phyloP scores from a whole-genome alignment of 345 rosid species.

The Syzygium grande region DNA sequence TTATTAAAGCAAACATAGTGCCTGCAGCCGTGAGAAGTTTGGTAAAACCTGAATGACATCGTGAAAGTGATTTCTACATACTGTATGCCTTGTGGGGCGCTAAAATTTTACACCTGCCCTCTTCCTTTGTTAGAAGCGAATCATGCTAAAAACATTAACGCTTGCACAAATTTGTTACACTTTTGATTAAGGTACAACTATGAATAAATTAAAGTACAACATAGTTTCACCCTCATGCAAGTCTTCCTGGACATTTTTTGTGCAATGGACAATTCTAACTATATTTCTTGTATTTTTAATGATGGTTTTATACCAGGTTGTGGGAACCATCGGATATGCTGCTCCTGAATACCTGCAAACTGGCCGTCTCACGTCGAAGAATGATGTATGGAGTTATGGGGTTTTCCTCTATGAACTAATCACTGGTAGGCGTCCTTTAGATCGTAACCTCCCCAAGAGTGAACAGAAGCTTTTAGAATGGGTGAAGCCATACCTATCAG shows the following conservation, averaged over 20 bases:
- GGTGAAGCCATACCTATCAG: conserved; percentile 68
- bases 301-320: conserved; percentile 41
- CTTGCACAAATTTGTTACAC: neutral
- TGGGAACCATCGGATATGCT: conserved; percentile 92
- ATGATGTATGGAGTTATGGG: conserved; percentile 88
- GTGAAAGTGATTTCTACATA: neutral
- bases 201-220: neutral
- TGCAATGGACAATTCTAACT: neutral
- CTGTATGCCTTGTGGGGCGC: neutral
- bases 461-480: conserved; percentile 89
- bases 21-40: neutral
- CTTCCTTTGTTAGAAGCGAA: neutral
- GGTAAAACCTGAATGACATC: neutral
- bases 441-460: conserved; percentile 62
- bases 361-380: conserved; percentile 77
- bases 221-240: neutral
- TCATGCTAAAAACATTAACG: neutral
- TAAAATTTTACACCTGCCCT: neutral
- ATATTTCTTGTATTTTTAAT: neutral
- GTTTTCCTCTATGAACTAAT: conserved; percentile 92
- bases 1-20: neutral
- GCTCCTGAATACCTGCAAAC: conserved; percentile 87
- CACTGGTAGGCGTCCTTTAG: conserved; percentile 80
- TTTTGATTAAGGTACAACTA: neutral
- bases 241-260: neutral